Evolutionary conservation across 108 stramenopile genomes (phyloP).

Genomic region (Cyclostephanos tholiformis): DNA sequence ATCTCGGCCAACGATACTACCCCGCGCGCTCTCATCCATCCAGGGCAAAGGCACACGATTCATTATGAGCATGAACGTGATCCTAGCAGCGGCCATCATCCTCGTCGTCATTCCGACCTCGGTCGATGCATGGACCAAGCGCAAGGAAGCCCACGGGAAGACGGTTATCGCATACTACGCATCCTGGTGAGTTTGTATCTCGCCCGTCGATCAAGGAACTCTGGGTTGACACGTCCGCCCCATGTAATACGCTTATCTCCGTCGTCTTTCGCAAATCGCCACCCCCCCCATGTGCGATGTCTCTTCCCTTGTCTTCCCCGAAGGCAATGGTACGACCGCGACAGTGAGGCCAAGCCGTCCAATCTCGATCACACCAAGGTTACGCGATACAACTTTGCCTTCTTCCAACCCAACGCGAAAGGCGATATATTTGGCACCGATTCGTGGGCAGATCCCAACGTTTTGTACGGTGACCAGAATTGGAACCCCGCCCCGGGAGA

Average conservation of each 20-base stretch:
- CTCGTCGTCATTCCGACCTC: background rate
- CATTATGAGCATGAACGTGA: too few species aligned
- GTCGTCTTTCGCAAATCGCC: background rate
- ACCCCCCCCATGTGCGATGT: background rate
- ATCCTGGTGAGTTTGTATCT: constrained; percentile 47
- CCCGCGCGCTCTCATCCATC: too few species aligned
- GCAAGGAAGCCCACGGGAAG: constrained; percentile 7
- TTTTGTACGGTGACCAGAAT: constrained; percentile 18
- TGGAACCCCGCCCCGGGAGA: background rate
- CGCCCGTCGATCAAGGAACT: background rate
- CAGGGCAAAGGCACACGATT: too few species aligned
- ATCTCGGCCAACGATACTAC: too few species aligned
- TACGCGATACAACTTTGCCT: constrained; percentile 49
- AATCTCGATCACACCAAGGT: constrained; percentile 45
- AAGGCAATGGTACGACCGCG: constrained; percentile 52
- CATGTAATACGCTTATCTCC: background rate
- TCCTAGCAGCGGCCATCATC: background rate
- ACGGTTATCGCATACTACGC: constrained; percentile 51
- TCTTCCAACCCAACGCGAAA: constrained; percentile 30
- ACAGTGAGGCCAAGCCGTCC: constrained; percentile 31
- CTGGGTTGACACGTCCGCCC: background rate
- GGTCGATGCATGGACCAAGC: background rate
- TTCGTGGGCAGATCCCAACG: constrained; percentile 35
- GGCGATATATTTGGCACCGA: constrained; percentile 50
- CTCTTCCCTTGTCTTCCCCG: background rate